These are phyloP conservation scores for Aspergillus fructus DNA, from an alignment of 2,329 filamentous ascomycete species.

Conservation along the genomic window DNA sequence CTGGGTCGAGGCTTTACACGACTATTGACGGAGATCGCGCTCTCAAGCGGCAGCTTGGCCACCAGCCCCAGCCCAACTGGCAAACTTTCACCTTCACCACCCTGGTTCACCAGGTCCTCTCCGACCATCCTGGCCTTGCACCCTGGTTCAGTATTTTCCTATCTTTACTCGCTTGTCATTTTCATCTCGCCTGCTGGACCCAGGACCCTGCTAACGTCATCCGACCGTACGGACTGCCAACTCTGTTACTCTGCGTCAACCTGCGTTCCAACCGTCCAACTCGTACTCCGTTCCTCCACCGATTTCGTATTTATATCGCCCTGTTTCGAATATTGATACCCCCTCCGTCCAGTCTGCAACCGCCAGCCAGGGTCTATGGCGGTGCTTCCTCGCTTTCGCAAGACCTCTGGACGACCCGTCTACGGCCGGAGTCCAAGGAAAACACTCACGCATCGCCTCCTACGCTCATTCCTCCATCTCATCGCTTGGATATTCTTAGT, in stretches of 20 bases:
- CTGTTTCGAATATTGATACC: neutral
- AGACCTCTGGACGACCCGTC: slow-evolving; percentile 24
- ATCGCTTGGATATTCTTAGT: slow-evolving; percentile 76
- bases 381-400: slow-evolving; percentile 28
- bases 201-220: neutral
- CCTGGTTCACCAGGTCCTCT: no score
- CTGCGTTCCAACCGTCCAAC: neutral
- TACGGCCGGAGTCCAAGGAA: slow-evolving; percentile 31
- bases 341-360: neutral
- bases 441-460: slow-evolving; percentile 58
- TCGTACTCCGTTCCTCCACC: neutral
- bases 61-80: neutral
- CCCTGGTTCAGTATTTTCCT: no score
- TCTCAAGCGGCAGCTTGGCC: neutral
- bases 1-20: neutral
- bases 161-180: neutral
- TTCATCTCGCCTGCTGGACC: neutral
- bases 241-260: neutral
- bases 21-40: neutral
- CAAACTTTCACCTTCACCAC: neutral
- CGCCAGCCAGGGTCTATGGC: slow-evolving; percentile 18
- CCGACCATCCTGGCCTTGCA: no score
- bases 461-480: slow-evolving; percentile 70
- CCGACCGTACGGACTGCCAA: neutral
- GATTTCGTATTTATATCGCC: neutral